Conservation (phyloP, 345 rosid species). For the Geranium rotundifolium region DNA sequence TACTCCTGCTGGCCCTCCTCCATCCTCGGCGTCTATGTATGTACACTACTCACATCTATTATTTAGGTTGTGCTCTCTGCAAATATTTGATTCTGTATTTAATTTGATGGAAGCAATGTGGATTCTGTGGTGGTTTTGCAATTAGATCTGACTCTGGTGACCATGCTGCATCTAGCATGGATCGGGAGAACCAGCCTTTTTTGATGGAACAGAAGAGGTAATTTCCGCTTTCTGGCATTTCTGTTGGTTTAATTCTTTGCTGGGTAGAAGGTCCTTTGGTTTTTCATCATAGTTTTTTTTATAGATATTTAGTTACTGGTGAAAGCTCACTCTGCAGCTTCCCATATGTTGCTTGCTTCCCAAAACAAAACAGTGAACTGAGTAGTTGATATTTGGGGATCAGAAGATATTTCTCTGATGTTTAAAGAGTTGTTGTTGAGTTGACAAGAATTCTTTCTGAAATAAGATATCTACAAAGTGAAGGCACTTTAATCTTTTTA, state of each 20-base stretch:
- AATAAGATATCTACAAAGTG: not conserved
- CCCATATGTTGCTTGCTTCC: no score
- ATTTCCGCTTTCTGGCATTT: not conserved
- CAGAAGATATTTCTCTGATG: not conserved
- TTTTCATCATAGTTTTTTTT: not conserved
- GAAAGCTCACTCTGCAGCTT: not conserved
- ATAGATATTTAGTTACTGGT: no score
- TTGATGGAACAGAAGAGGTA: conserved; percentile 39
- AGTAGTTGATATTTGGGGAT: no score
- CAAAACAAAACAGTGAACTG: no score
- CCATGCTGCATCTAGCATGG: conserved; percentile 11
- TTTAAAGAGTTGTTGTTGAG: no score
- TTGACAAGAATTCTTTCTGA: no score
- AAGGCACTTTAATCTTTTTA: not conserved
- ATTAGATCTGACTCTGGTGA: conserved; percentile 31
- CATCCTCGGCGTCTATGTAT: conserved; percentile 24
- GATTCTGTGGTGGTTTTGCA: not conserved
- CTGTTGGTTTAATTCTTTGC: not conserved
- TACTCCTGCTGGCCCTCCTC: conserved; percentile 37
- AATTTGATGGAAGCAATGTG: not conserved
- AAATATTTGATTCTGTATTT: not conserved
- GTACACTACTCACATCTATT: not conserved
- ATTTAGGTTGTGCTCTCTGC: not conserved
- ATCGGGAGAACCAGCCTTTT: conserved; percentile 35
- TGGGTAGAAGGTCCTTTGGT: not conserved